Evolutionary conservation across 1,284 basidiomycete species (phyloP), one percentile per base, ranked within the genome.

Genomic region (Naganishia sp.): DNA sequence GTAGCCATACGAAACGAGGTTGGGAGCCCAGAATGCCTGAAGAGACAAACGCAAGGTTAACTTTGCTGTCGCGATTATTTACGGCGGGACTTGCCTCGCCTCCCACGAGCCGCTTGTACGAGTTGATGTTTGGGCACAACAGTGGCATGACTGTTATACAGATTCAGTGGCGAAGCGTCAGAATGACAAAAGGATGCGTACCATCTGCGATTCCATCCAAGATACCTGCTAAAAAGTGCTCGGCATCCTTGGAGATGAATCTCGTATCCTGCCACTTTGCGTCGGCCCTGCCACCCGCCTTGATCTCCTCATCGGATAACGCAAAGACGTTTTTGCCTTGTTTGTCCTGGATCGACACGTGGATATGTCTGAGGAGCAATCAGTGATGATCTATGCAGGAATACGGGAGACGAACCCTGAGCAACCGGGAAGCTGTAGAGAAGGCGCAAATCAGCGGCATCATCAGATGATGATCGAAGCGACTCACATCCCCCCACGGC

Each of bases 31-130:
- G 82, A 90, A 94, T 1, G 90, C 79, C 79, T 81, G 50, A 11
- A 48, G 28, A 46, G 31, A 36, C 18, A 23, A 31, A 18, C 16
- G 13, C 44, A 44, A 21, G 21, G 53, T 13, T 15, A 18, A n/a
- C 15, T 28, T 31, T 28, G 10, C 10, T 16, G 48, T 50, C 23
- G 42, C 21, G 9, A 16, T 65, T 16, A 9, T 9, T 1, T 44
- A 31, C 7, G 50, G 50, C 13, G 50, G 2, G 21, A 65, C 76
- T 63, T 64, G 78, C 88, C 76, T 93, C 92, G 21, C 94, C 94
- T n/a, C 90, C 94, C 18, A 92, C 88, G 15, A 99, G 86, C 23
- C 94, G 90, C 78, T 98, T 99, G 82, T 98, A 99, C n/a, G 92
- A 92, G 75, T 95, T 95, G 79, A 96, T 89, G 0, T 90, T 96